phyloP scores from a whole-genome alignment of 768 basidiomycete genomes.

The Suillus spraguei region DNA sequence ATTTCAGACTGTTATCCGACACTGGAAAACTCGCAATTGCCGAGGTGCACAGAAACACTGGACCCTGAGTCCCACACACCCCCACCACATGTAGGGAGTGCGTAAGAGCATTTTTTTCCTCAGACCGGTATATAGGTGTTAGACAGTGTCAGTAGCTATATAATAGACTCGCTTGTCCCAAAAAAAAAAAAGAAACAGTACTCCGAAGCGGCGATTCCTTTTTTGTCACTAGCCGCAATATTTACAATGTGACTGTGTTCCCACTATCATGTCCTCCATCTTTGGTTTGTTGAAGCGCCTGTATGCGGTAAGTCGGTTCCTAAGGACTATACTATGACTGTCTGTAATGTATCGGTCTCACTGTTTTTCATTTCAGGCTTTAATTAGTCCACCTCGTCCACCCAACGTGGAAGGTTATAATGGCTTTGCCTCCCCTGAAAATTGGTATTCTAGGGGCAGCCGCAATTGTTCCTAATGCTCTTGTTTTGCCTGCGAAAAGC shows the following conservation, averaged over 20 bases:
- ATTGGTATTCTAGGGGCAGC: conserved; percentile 58
- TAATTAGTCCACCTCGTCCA: conserved; percentile 23
- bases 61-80: too few species aligned
- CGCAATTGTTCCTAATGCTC: conserved; percentile 50
- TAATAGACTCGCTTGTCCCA: too few species aligned
- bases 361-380: conserved; percentile 19
- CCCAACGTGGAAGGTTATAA: neutral
- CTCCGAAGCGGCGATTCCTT: neutral
- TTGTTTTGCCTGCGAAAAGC: conserved; percentile 51
- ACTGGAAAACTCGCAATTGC: too few species aligned
- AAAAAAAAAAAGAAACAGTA: too few species aligned
- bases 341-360: conserved; percentile 21
- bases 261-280: conserved; percentile 24
- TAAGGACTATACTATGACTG: conserved; percentile 15
- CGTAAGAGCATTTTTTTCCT: too few species aligned
- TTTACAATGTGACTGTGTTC: too few species aligned
- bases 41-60: too few species aligned
- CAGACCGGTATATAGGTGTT: too few species aligned
- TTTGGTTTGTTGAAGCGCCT: conserved; percentile 27
- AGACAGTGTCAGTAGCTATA: too few species aligned
- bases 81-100: too few species aligned
- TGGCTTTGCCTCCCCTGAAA: conserved; percentile 25
- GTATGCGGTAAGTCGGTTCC: conserved; percentile 23
- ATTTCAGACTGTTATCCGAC: too few species aligned
- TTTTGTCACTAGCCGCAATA: neutral